These are phyloP conservation scores for Beauveria medogensis DNA, from an alignment of 2,329 filamentous ascomycete genomes.

Conservation along the genomic window DNA sequence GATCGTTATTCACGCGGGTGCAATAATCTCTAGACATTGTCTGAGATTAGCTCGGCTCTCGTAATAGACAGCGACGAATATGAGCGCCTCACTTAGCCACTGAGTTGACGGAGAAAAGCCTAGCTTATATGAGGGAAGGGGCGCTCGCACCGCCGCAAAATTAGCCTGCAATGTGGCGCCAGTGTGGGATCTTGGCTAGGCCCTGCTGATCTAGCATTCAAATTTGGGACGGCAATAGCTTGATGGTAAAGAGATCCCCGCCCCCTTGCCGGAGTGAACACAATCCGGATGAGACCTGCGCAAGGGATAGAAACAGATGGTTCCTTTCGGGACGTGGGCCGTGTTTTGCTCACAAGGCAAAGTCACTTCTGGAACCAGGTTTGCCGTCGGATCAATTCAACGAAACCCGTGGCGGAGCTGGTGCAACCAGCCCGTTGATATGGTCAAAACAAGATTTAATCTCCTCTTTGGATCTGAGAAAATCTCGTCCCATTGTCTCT, in stretches of 20 bases:
- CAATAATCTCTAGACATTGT: slow-evolving; percentile 3
- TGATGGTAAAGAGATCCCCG: neutral
- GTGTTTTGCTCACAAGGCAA: neutral
- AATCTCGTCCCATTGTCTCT: neutral
- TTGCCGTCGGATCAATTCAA: neutral
- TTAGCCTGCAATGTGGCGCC: too few relatives aligned
- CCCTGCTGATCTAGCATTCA: neutral
- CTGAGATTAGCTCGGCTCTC: neutral
- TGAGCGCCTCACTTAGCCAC: neutral
- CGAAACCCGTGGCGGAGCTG: neutral
- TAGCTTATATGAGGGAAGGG: neutral
- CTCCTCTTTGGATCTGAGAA: neutral
- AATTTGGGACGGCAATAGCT: neutral
- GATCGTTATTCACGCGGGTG: neutral
- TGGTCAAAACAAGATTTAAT: neutral
- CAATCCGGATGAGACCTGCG: neutral
- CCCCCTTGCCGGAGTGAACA: neutral
- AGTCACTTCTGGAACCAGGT: neutral
- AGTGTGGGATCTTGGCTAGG: neutral
- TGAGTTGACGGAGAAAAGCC: neutral
- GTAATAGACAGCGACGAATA: neutral
- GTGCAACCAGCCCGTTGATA: neutral
- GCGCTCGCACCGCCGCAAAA: neutral
- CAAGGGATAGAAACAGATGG: slow-evolving; percentile 5
- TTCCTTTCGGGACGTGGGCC: slow-evolving; percentile 1